Base-by-base conservation (phyloP, 1,139 yeast genomes). In the Suhomyces chickasaworum region DNA sequence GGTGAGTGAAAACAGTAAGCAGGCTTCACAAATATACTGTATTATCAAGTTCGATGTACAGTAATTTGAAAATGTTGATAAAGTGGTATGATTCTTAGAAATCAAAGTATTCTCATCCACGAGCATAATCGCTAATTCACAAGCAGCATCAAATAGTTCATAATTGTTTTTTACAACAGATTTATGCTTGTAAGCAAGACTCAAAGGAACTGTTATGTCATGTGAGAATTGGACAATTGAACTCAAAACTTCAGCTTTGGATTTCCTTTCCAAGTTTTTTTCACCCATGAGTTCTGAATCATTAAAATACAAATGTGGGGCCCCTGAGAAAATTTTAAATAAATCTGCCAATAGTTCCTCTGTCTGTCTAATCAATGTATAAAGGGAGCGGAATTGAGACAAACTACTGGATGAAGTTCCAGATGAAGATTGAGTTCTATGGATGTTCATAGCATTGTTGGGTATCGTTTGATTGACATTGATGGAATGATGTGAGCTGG, bases 291-390 rank as follows among this genome's bases (percentile, higher is more conserved):
- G 51, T 4, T 51, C 47, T 13, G 44, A 23, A 42, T 69, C 74
- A 48, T 68, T 67, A 49, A 68, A 72, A 53, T 69, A 73, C 18
- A 66, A 53, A 18, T 68, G 66, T 1, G 78, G 76, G 1, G 64
- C 64, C 0, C 66, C 60, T 8, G 57, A 56, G 52, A 73, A 74
- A 5, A 73, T 60, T n/a, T 56, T 47, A 49, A 73, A 69, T n/a
- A 71, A 53, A 45, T 70, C 74, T 1, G 75, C 52, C 27, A 73
- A 56, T 35, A 71, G 56, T 17, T 44, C 52, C 37, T 50, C 53
- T 2, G 50, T 44, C 12, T 45, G 41, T n/a, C 21, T 23, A 1
- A 48, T 45, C 20, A 50, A 34, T 13, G 37, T 40, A 22, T 29
- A 38, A 7, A 27, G 33, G 6, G 40, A 35, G 13, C 45, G 37